A percentile compares a stretch with the other conserved stretches of the same genome.
These are phyloP conservation scores for Cymbopogon citratus DNA, from an alignment of 176 grass and related monocot species.

Conservation along the genomic window DNA sequence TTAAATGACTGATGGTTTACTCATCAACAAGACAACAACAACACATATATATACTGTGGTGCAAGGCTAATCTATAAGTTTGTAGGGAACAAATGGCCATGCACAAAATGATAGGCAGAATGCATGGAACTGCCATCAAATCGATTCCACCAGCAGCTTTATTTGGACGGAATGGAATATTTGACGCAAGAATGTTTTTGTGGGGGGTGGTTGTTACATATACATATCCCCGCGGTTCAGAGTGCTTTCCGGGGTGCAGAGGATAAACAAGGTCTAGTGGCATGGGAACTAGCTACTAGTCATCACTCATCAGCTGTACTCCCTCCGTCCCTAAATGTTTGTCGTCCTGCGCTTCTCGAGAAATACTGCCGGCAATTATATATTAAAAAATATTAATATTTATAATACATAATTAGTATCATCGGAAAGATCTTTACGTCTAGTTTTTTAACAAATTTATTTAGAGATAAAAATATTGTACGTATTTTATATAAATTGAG, in stretches of 20 bases:
- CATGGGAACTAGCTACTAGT: conserved; percentile 42
- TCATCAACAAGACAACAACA: not conserved
- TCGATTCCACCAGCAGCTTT: conserved; percentile 12
- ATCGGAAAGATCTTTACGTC: no score
- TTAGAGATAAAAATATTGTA: no score
- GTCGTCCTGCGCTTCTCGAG: no score
- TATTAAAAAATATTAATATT: no score
- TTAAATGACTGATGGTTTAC: not conserved
- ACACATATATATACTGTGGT: not conserved
- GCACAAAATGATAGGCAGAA: conserved; percentile 35
- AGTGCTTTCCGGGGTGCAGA: conserved; percentile 36
- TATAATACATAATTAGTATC: no score
- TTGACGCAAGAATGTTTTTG: conserved; percentile 34
- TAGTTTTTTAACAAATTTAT: no score
- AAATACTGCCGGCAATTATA: no score
- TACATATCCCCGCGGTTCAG: conserved; percentile 19
- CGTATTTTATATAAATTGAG: no score
- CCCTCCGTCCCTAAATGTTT: no score
- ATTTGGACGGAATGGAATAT: conserved; percentile 34
- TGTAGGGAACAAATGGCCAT: conserved; percentile 12
- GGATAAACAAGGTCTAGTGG: conserved; percentile 40
- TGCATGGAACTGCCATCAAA: conserved; percentile 38
- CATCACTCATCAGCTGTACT: conserved; percentile 16
- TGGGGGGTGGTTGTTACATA: conserved; percentile 23
- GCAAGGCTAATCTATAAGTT: not conserved